Conservation (phyloP, 768 basidiomycete species). For the Mycena alexandri region DNA sequence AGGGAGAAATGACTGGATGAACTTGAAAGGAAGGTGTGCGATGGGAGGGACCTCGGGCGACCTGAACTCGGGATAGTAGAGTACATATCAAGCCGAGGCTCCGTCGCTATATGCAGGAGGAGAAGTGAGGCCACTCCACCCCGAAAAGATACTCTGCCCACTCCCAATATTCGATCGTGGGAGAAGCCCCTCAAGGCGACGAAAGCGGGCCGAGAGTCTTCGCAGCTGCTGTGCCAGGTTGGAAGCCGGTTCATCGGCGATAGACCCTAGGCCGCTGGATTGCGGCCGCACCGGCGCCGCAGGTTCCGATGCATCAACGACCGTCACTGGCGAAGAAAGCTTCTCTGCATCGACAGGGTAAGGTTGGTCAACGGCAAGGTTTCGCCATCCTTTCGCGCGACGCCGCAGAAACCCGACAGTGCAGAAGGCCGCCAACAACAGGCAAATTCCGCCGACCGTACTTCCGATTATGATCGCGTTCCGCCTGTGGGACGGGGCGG, state of each 20-base stretch:
- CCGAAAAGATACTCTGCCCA: background rate
- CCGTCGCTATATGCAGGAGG: background rate
- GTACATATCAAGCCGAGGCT: too few relatives aligned
- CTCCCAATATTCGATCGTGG: background rate
- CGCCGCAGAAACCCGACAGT: background rate
- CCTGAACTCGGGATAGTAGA: too few relatives aligned
- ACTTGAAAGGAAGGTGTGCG: too few relatives aligned
- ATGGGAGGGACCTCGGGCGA: too few relatives aligned
- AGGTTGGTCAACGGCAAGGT: constrained; percentile 3
- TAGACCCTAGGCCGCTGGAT: too few relatives aligned
- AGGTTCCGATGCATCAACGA: background rate
- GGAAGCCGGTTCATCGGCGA: background rate
- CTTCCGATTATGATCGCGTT: constrained; percentile 3
- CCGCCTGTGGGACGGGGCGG: too few relatives aligned
- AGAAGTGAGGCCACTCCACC: background rate
- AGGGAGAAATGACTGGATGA: too few relatives aligned
- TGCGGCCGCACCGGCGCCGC: background rate
- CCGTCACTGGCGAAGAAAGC: too few relatives aligned
- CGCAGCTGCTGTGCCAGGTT: background rate
- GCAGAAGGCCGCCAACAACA: background rate
- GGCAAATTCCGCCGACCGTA: background rate
- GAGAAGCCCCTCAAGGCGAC: background rate
- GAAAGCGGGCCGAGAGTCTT: background rate
- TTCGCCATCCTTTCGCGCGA: background rate
- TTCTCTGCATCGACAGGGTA: background rate